Evolutionary conservation across 805 yeast genomes (phyloP).

Genomic region (Zygoascus biomembranicola): DNA sequence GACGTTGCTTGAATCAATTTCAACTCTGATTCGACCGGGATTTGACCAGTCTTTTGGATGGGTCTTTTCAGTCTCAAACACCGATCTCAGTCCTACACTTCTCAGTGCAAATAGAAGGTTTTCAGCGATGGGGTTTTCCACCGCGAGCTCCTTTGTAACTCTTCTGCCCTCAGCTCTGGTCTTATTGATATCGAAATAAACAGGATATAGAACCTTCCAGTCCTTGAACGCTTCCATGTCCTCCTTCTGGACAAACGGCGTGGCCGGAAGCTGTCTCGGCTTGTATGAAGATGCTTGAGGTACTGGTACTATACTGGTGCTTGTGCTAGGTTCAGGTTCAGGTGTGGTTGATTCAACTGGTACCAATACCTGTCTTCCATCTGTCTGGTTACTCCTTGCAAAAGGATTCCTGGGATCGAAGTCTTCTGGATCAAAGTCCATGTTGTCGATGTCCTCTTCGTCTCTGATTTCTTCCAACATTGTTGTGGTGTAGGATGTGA

Average conservation of each 20-base stretch:
- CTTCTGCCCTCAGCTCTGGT: slow-evolving; percentile 79
- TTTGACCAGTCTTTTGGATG: slow-evolving; percentile 98
- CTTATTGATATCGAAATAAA: slow-evolving; percentile 78
- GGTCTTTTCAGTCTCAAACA: slow-evolving; percentile 56
- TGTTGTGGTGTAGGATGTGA: slow-evolving; percentile 5
- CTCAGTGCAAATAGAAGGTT: slow-evolving; percentile 65
- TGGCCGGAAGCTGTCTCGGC: slow-evolving; percentile 14
- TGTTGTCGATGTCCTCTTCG: slow-evolving; percentile 65
- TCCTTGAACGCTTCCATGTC: slow-evolving; percentile 50
- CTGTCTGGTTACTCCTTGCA: slow-evolving; percentile 17
- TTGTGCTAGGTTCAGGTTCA: slow-evolving; percentile 7
- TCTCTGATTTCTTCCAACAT: slow-evolving; percentile 41
- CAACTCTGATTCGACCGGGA: slow-evolving; percentile 88
- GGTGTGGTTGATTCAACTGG: slow-evolving; percentile 2
- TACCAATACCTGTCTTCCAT: not conserved
- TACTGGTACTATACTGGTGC: slow-evolving; percentile 5
- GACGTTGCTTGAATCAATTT: slow-evolving; percentile 42
- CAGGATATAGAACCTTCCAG: slow-evolving; percentile 78
- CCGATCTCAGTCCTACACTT: slow-evolving; percentile 29
- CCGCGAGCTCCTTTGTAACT: slow-evolving; percentile 59
- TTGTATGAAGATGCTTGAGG: slow-evolving; percentile 6
- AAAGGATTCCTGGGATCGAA: slow-evolving; percentile 53
- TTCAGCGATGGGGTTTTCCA: slow-evolving; percentile 80
- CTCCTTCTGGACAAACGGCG: slow-evolving; percentile 40
- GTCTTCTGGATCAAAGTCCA: slow-evolving; percentile 91